Conservation (phyloP, 2,329 filamentous ascomycete genomes). For the Iodosphaeria phyllophila region DNA sequence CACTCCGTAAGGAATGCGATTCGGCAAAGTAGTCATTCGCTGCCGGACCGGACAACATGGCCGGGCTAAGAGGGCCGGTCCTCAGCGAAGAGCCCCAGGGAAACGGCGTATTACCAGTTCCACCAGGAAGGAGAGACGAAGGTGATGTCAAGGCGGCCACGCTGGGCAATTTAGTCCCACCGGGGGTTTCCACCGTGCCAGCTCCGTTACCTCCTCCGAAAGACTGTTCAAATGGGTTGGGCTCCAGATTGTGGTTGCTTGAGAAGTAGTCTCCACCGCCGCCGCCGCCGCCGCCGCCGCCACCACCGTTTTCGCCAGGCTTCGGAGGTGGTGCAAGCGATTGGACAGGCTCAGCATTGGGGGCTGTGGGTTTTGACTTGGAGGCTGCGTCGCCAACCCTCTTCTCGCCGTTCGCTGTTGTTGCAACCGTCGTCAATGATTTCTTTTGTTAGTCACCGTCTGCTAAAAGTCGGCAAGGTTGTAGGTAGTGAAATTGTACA, state of each 20-base stretch:
- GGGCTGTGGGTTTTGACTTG: constrained; percentile 29
- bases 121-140: constrained; percentile 60
- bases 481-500: background rate
- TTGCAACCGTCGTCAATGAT: constrained; percentile 12
- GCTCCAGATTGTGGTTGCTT: constrained; percentile 55
- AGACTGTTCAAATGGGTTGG: constrained; percentile 93
- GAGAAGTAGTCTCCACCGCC: constrained; percentile 43
- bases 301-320: constrained; percentile 27
- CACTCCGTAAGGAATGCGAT: constrained; percentile 51
- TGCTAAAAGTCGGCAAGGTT: no score
- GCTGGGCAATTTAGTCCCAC: constrained; percentile 66
- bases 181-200: constrained; percentile 59
- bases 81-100: constrained; percentile 78
- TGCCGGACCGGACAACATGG: constrained; percentile 87
- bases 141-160: constrained; percentile 86
- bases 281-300: constrained; percentile 34
- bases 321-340: constrained; percentile 55
- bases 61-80: constrained; percentile 84
- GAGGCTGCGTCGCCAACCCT: constrained; percentile 23
- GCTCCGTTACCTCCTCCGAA: constrained; percentile 55
- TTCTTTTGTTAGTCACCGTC: no score
- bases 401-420: constrained; percentile 22
- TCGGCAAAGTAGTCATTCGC: constrained; percentile 77
- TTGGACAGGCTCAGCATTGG: constrained; percentile 41
- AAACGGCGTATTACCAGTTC: constrained; percentile 52